Conservation (phyloP, 495 filamentous ascomycete genomes). For the Penicillium macrosclerotiorum region DNA sequence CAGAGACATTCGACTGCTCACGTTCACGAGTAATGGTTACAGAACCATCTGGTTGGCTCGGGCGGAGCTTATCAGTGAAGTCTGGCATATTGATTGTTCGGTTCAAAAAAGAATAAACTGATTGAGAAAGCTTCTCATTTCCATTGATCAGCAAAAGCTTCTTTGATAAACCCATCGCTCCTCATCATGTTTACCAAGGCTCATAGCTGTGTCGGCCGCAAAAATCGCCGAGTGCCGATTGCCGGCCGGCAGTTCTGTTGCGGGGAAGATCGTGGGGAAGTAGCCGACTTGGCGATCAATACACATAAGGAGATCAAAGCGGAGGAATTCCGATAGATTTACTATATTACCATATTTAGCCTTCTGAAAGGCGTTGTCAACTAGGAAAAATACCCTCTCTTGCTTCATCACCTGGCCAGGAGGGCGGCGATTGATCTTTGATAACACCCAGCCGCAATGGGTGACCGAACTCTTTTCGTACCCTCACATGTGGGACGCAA, state of each 20-base stretch:
- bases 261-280: slow-evolving; percentile 18
- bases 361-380: background rate
- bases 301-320: background rate
- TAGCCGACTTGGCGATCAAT: slow-evolving; percentile 18
- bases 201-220: background rate
- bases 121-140: too few species aligned
- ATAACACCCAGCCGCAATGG: slow-evolving; percentile 8
- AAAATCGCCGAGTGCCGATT: slow-evolving; percentile 26
- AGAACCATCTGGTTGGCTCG: slow-evolving; percentile 34
- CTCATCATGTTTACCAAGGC: slow-evolving; percentile 3
- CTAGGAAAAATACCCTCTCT: background rate
- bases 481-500: slow-evolving; percentile 25
- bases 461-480: slow-evolving; percentile 23
- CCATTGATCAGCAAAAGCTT: too few species aligned
- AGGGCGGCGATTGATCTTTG: too few species aligned
- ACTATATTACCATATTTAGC: background rate
- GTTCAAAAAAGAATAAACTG: too few species aligned
- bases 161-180: too few species aligned
- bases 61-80: slow-evolving; percentile 46
- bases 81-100: slow-evolving; percentile 45
- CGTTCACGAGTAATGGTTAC: slow-evolving; percentile 40
- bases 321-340: slow-evolving; percentile 1
- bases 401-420: too few species aligned
- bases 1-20: slow-evolving; percentile 31
- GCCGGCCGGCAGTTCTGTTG: slow-evolving; percentile 13